Evolutionary conservation across 441 rosid species (phyloP).

Genomic region (Syzygium malaccense): DNA sequence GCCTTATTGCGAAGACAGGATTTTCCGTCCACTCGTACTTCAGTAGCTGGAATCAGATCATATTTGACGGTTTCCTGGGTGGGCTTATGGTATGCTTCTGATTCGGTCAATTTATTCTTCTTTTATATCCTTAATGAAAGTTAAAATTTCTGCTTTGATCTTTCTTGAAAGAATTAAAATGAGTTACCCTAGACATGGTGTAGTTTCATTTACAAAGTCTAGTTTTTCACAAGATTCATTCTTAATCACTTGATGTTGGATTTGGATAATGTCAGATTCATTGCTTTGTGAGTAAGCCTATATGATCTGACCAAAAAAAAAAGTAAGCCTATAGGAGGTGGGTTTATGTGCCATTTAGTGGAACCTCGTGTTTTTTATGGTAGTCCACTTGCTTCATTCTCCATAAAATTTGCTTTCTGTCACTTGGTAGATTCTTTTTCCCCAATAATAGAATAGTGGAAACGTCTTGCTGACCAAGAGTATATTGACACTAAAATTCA

Average conservation of each 20-base stretch:
- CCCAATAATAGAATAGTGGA: background rate
- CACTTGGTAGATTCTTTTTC: background rate
- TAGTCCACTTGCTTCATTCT: background rate
- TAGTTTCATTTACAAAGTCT: background rate
- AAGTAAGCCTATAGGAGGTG: background rate
- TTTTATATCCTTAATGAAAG: background rate
- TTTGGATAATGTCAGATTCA: background rate
- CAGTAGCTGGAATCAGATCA: slow-evolving; percentile 66
- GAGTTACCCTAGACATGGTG: background rate
- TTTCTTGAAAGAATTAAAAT: background rate
- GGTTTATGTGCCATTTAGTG: background rate
- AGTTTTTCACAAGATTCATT: background rate
- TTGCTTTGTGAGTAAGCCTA: background rate
- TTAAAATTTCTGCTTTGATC: background rate
- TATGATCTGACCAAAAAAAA: background rate
- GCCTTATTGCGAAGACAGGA: slow-evolving; percentile 77
- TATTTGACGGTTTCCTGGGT: slow-evolving; percentile 79
- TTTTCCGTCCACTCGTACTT: slow-evolving; percentile 74
- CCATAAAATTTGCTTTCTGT: background rate
- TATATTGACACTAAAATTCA: background rate
- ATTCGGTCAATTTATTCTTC: background rate
- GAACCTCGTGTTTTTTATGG: background rate
- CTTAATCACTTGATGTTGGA: background rate
- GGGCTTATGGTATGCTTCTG: slow-evolving; percentile 77
- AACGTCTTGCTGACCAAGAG: background rate